These are phyloP conservation scores for Hypoxylon fuscum DNA, from an alignment of 495 filamentous ascomycete genomes.

Conservation along the genomic window DNA sequence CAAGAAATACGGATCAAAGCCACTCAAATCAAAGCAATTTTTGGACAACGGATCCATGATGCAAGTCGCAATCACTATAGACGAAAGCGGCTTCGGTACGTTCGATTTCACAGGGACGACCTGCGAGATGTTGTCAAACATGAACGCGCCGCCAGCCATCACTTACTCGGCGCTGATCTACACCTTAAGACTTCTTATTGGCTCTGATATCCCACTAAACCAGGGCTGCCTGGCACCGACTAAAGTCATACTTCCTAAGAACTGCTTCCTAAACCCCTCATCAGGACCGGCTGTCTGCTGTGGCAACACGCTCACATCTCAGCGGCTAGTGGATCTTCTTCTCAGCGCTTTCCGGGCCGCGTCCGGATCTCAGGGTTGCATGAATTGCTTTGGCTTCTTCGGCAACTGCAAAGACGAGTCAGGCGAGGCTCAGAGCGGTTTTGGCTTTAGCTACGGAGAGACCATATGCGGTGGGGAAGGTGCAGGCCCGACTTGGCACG, in stretches of 20 bases:
- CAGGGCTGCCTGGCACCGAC: slow-evolving; percentile 96
- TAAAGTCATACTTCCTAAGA: slow-evolving; percentile 79
- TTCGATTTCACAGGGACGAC: slow-evolving; percentile 78
- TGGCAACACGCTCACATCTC: slow-evolving; percentile 90
- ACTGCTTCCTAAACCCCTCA: slow-evolving; percentile 71
- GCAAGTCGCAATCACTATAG: slow-evolving; percentile 30
- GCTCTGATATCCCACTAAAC: slow-evolving; percentile 93
- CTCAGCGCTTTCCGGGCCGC: slow-evolving; percentile 89
- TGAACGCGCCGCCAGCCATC: slow-evolving; percentile 93
- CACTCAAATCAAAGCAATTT: slow-evolving; percentile 71
- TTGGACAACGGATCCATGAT: slow-evolving; percentile 78
- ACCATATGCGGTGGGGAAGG: slow-evolving; percentile 94
- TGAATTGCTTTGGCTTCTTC: slow-evolving; percentile 85
- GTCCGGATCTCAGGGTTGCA: slow-evolving; percentile 79
- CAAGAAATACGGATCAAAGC: slow-evolving; percentile 75
- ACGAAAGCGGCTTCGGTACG: slow-evolving; percentile 27
- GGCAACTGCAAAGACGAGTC: slow-evolving; percentile 65
- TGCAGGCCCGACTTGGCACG: slow-evolving; percentile 86
- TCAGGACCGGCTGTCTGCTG: slow-evolving; percentile 68
- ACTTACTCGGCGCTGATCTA: slow-evolving; percentile 97
- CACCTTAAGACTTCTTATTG: slow-evolving; percentile 89
- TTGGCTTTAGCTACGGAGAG: slow-evolving; percentile 98
- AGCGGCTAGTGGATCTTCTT: slow-evolving; percentile 93
- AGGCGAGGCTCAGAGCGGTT: slow-evolving; percentile 61
- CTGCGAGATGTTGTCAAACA: slow-evolving; percentile 92